Conservation (phyloP, 2,329 filamentous ascomycete genomes). For the Pestalotiopsis sp. region DNA sequence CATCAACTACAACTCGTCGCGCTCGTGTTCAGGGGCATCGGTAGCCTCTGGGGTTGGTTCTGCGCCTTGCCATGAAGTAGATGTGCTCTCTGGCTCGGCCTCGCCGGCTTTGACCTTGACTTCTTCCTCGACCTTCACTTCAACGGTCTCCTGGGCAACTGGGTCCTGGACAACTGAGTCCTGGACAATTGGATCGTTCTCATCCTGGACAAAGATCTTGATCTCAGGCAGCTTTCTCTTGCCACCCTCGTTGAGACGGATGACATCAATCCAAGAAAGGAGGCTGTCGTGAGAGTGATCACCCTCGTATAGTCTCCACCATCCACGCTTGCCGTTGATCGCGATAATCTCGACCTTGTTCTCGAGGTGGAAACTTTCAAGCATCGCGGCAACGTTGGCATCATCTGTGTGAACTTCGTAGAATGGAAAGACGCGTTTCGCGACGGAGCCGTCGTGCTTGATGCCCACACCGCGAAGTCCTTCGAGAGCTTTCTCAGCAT, state of each 20-base stretch:
- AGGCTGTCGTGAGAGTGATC: conserved; percentile 64
- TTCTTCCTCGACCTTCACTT: conserved; percentile 38
- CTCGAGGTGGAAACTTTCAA: conserved; percentile 64
- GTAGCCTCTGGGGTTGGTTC: conserved; percentile 39
- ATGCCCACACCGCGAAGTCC: conserved; percentile 74
- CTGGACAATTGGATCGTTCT: conserved; percentile 41
- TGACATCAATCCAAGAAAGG: conserved; percentile 88
- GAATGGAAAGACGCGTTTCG: conserved; percentile 79
- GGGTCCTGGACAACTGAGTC: conserved; percentile 45
- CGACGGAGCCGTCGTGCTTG: conserved; percentile 67
- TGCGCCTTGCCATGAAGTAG: conserved; percentile 32
- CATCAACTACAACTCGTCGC: conserved; percentile 52
- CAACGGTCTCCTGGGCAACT: conserved; percentile 46
- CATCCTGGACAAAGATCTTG: conserved; percentile 48
- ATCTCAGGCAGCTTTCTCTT: conserved; percentile 76
- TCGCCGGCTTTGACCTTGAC: conserved; percentile 28
- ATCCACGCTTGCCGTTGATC: conserved; percentile 81
- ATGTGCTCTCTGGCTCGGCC: conserved; percentile 26
- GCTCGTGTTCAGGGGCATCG: conserved; percentile 35
- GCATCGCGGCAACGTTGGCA: conserved; percentile 55
- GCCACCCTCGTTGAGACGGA: conserved; percentile 82
- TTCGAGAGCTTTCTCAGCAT: conserved; percentile 59
- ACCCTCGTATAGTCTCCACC: conserved; percentile 78
- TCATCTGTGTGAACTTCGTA: conserved; percentile 72
- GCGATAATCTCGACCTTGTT: conserved; percentile 74